Conservation (phyloP, 805 yeast species). For the Candida maesae region DNA sequence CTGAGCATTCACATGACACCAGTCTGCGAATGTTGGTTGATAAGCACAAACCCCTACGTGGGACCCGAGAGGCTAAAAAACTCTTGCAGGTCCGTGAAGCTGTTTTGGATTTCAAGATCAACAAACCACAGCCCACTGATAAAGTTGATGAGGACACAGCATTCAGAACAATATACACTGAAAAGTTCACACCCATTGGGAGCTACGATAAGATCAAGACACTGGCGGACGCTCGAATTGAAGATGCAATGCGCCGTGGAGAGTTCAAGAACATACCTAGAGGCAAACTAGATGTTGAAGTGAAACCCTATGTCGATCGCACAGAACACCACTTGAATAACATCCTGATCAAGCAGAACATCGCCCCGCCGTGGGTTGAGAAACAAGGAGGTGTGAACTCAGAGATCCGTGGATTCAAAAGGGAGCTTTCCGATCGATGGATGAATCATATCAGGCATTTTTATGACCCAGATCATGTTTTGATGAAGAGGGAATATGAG, state of each 20-base stretch:
- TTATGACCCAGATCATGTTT: slow-evolving; percentile 9
- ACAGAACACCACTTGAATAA: slow-evolving; percentile 79
- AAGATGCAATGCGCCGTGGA: slow-evolving; percentile 69
- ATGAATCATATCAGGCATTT: slow-evolving; percentile 15
- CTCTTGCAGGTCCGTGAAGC: slow-evolving; percentile 20
- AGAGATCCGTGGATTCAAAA: slow-evolving; percentile 46
- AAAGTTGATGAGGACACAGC: slow-evolving; percentile 36
- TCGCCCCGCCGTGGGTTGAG: slow-evolving; percentile 89
- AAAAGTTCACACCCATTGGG: slow-evolving; percentile 45
- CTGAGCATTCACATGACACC: slow-evolving; percentile 44
- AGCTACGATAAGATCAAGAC: slow-evolving; percentile 47
- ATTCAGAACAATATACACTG: slow-evolving; percentile 59
- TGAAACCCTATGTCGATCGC: slow-evolving; percentile 55
- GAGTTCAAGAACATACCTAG: slow-evolving; percentile 60
- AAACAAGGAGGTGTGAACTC: slow-evolving; percentile 55
- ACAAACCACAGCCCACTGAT: slow-evolving; percentile 17
- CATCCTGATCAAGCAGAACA: slow-evolving; percentile 69
- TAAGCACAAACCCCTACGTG: slow-evolving; percentile 35
- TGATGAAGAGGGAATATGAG: slow-evolving; percentile 19
- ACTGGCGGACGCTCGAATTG: slow-evolving; percentile 72
- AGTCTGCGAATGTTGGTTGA: slow-evolving; percentile 55
- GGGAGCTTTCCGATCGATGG: slow-evolving; percentile 41
- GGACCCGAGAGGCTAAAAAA: slow-evolving; percentile 13
- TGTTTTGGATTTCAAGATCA: slow-evolving; percentile 58
- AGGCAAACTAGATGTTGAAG: slow-evolving; percentile 50